Evolutionary conservation across 192 early-diverging fungal genomes (phyloP).

Genomic region (Phlyctochytrium bullatum): DNA sequence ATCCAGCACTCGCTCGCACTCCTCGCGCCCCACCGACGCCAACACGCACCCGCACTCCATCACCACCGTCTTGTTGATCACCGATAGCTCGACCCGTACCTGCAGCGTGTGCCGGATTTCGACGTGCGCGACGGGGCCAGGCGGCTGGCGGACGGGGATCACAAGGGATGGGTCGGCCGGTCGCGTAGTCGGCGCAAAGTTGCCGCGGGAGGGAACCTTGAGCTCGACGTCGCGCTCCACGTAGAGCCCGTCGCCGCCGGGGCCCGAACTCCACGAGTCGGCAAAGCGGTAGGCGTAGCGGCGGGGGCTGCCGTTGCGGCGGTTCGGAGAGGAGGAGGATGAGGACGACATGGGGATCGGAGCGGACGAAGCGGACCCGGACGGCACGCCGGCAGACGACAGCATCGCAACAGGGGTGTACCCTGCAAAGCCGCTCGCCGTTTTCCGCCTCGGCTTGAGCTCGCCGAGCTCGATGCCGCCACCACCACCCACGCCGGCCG

Average conservation of each 20-base stretch:
- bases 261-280: constrained; percentile 27
- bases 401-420: background rate
- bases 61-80: constrained; percentile 38
- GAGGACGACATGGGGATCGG: background rate
- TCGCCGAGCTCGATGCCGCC: constrained; percentile 22
- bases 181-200: constrained; percentile 39
- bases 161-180: constrained; percentile 15
- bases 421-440: constrained; percentile 13
- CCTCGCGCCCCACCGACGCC: constrained; percentile 34
- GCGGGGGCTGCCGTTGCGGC: background rate
- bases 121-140: constrained; percentile 23
- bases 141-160: constrained; percentile 15
- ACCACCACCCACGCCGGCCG: background rate
- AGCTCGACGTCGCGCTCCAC: constrained; percentile 34
- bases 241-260: constrained; percentile 49
- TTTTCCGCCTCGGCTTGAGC: constrained; percentile 27
- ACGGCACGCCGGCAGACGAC: background rate
- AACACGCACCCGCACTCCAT: constrained; percentile 46
- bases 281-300: constrained; percentile 11
- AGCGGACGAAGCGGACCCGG: background rate
- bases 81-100: constrained; percentile 44
- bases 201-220: constrained; percentile 32
- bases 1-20: constrained; percentile 39
- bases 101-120: constrained; percentile 47
- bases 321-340: background rate